These are phyloP conservation scores for Globisporangium sylvaticum DNA, from an alignment of 352 stramenopile genomes.

Conservation along the genomic window DNA sequence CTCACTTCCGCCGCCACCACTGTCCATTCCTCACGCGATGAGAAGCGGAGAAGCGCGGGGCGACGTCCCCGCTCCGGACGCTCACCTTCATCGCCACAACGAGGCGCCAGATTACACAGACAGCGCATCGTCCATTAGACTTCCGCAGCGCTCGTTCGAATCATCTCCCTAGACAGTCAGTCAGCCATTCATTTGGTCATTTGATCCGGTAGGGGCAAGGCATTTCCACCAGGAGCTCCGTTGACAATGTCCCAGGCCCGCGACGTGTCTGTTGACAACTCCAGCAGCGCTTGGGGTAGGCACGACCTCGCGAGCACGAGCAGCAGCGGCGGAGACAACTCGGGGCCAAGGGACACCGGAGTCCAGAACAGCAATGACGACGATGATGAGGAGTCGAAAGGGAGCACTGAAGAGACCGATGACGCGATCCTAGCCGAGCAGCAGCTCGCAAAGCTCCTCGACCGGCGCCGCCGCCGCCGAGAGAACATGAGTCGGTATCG, in stretches of 20 bases:
- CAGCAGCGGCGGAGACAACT: background rate
- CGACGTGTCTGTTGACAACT: background rate
- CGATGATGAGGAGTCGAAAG: no score
- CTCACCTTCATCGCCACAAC: background rate
- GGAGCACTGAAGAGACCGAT: background rate
- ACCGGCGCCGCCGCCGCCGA: slow-evolving; percentile 25
- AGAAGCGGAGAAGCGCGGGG: background rate
- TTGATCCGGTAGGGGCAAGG: background rate
- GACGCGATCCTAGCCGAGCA: background rate
- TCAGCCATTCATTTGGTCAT: background rate
- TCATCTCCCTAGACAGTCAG: background rate
- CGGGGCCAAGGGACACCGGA: background rate
- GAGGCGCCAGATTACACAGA: background rate
- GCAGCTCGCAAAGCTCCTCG: background rate
- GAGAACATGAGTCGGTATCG: slow-evolving; percentile 48
- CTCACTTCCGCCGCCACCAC: background rate
- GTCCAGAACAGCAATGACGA: background rate
- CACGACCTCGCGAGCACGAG: background rate
- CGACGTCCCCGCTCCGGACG: background rate
- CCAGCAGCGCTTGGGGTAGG: background rate
- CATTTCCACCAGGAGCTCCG: background rate
- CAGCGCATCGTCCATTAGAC: background rate
- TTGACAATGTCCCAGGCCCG: background rate
- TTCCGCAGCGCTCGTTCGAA: background rate
- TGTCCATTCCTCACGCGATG: background rate